These are phyloP conservation scores for Casuarina cunninghamiana DNA, from an alignment of 306 rosid species.

Conservation along the genomic window DNA sequence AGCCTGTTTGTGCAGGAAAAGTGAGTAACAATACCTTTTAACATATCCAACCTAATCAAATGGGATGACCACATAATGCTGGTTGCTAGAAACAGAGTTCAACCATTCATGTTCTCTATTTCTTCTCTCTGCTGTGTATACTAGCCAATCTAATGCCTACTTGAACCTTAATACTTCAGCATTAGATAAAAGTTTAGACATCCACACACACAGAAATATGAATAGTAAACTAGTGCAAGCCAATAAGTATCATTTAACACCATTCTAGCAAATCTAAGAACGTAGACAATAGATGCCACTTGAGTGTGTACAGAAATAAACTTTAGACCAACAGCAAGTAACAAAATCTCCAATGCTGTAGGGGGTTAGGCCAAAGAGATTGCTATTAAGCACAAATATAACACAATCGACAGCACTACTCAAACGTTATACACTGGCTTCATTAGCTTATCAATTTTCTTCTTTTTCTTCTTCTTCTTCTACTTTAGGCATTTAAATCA, in stretches of 20 bases:
- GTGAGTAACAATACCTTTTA: constrained; percentile 5
- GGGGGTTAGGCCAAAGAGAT: not conserved
- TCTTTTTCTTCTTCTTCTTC: no score
- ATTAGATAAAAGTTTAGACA: not conserved
- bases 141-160: not conserved
- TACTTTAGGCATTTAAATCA: no score
- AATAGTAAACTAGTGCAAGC: no score
- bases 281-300: not conserved
- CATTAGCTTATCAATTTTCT: no score
- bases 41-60: constrained; percentile 21
- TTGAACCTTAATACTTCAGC: not conserved
- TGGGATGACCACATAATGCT: constrained; percentile 10
- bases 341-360: no score
- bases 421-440: no score
- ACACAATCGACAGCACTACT: not conserved
- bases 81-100: not conserved
- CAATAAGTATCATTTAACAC: not conserved
- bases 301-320: not conserved
- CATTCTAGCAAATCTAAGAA: not conserved
- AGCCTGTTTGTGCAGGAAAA: constrained; percentile 55
- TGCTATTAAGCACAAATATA: no score
- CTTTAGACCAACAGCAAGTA: no score
- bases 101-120: not conserved
- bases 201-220: not conserved
- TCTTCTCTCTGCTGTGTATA: not conserved